Evolutionary conservation across 1,284 basidiomycete genomes (phyloP).

Genomic region (Thecaphora frezii): DNA sequence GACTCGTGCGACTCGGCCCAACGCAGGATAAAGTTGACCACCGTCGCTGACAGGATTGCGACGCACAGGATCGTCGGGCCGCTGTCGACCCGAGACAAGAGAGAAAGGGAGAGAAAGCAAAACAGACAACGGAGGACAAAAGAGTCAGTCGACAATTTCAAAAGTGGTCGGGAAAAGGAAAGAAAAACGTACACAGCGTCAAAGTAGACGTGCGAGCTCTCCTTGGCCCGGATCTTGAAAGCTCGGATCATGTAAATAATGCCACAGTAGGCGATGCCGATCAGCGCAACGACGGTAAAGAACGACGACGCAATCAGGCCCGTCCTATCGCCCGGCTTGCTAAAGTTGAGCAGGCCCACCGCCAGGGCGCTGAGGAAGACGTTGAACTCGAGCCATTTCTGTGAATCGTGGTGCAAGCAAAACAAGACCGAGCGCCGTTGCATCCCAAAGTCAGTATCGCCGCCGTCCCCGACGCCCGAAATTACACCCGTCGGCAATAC

Average conservation of each 20-base stretch:
- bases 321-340: constrained; percentile 71
- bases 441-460: too few species aligned
- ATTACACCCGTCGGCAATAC: too few species aligned
- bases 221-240: constrained; percentile 64
- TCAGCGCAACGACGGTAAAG: constrained; percentile 86
- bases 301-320: constrained; percentile 81
- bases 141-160: neutral
- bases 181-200: constrained; percentile 27
- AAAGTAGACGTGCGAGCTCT: constrained; percentile 55
- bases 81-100: too few species aligned
- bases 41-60: constrained; percentile 38
- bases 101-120: too few species aligned
- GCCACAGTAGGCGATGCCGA: constrained; percentile 84
- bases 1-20: constrained; percentile 38
- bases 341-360: constrained; percentile 72
- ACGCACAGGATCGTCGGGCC: constrained; percentile 54
- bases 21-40: constrained; percentile 55
- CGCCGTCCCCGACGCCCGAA: too few species aligned
- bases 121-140: neutral
- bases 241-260: constrained; percentile 86
- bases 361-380: constrained; percentile 63
- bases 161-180: too few species aligned
- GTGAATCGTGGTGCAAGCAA: too few species aligned
- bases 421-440: too few species aligned
- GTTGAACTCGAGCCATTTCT: constrained; percentile 81